Evolutionary conservation across 192 early-diverging fungal species (phyloP), one percentile per base, ranked within the genome.

Genomic region (Coemansia sp.): DNA sequence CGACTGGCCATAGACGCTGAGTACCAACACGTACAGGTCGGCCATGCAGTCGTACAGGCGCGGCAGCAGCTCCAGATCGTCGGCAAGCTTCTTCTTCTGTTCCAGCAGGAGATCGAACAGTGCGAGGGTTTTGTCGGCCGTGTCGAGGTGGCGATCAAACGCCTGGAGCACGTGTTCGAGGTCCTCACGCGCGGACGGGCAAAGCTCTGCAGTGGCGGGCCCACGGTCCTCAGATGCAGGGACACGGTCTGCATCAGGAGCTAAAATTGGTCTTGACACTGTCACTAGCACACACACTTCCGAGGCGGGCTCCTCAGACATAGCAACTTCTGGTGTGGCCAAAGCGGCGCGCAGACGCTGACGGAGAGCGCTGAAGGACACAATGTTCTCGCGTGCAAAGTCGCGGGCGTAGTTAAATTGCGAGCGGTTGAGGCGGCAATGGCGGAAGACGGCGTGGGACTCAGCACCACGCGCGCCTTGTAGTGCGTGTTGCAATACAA

Each of bases 341-440:
- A 69, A 25, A 4, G 49, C 49, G 21, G 41, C 23, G 26, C 27
- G 19, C 19, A 70, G 14, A n/a, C 48, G 67, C 47, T 62, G 53
- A 19, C 31, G 51, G 25, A 62, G 61, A 12, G 68, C 60, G 16
- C 51, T 49, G 21, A 60, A 71, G 21, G 51, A 69, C 24, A 58
- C 53, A 56, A 80, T 80, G 68, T 71, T 74, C 61, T 71, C 68
- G 18, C 68, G 62, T 5, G 72, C 60, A 49, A 67, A 61, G 55
- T 80, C 77, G 57, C 77, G 77, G 0, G 68, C 71, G 41, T 56
- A 64, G 54, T 68, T 74, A 50, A 74, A 80, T 32, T 71, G 68
- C 0, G 57, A 32, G 16, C 77, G 68, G 48, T 69, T 71, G 52
- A 80, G 68, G 5, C 60, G 63, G 18, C 77, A 80, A 23, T 74